A percentile compares a stretch with the other conserved stretches of the same genome.
Evolutionary conservation across 1,284 basidiomycete species (phyloP).

Genomic region (Rhodotorula glutinis): DNA sequence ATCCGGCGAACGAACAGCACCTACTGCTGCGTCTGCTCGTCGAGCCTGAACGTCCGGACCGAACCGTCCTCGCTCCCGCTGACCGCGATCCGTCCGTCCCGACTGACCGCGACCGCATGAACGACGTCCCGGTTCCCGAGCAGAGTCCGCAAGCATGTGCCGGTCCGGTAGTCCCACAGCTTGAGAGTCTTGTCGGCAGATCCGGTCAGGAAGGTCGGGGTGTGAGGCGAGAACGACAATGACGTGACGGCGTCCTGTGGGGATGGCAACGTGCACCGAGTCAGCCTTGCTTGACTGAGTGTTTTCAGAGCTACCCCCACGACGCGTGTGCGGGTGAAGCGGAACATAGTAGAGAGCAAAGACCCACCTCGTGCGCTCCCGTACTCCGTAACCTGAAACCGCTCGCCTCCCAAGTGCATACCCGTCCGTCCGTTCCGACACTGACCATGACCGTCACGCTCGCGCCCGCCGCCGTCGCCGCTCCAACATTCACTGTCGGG

Average conservation of each 20-base stretch:
- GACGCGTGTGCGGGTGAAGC: constrained; percentile 48
- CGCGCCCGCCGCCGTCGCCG: constrained; percentile 49
- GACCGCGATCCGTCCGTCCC: constrained; percentile 47
- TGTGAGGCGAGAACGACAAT: constrained; percentile 64
- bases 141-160: constrained; percentile 71
- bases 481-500: constrained; percentile 47
- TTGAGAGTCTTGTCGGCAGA: constrained; percentile 80
- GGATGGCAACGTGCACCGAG: constrained; percentile 69
- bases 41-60: constrained; percentile 44
- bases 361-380: constrained; percentile 69
- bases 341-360: constrained; percentile 12
- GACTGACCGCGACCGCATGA: constrained; percentile 65
- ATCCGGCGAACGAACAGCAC: no score
- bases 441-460: constrained; percentile 62
- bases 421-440: constrained; percentile 89
- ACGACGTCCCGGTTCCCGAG: constrained; percentile 80
- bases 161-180: constrained; percentile 91
- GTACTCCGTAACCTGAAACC: constrained; percentile 77
- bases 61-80: constrained; percentile 49
- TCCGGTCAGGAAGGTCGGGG: constrained; percentile 72
- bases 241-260: constrained; percentile 76
- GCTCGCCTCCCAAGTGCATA: constrained; percentile 87
- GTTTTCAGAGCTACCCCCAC: no score
- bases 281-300: no score
- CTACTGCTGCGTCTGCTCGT: constrained; percentile 4